Evolutionary conservation across 2,329 filamentous ascomycete genomes (phyloP).

Genomic region (Paraconiothyrium sp.): DNA sequence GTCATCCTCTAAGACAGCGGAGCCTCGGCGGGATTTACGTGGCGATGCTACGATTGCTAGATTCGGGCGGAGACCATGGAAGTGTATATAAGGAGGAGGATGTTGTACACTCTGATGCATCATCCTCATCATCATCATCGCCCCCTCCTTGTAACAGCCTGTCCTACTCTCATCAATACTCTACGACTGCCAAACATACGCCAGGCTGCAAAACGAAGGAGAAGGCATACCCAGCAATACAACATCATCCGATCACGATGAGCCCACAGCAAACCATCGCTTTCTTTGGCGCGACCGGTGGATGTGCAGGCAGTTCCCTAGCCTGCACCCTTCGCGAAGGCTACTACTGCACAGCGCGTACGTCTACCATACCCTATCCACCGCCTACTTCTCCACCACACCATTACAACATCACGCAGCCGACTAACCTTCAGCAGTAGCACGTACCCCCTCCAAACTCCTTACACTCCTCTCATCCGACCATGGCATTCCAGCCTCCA

Average conservation of each 20-base stretch:
- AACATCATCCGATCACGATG: conserved; percentile 19
- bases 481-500: conserved; percentile 50
- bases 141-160: too few relatives aligned
- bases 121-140: too few relatives aligned
- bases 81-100: too few relatives aligned
- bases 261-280: conserved; percentile 49
- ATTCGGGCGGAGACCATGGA: too few relatives aligned
- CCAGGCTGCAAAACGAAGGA: not conserved
- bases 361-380: not conserved
- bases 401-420: not conserved
- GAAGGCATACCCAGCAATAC: not conserved
- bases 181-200: too few relatives aligned
- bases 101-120: too few relatives aligned
- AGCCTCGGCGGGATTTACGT: too few relatives aligned
- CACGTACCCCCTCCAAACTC: conserved; percentile 61
- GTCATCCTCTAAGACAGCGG: not conserved
- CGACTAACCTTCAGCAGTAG: conserved; percentile 42
- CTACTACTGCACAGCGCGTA: conserved; percentile 55
- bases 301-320: conserved; percentile 56
- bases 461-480: conserved; percentile 49
- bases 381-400: not conserved
- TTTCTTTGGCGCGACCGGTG: conserved; percentile 64
- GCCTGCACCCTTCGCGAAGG: conserved; percentile 56
- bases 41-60: too few relatives aligned
- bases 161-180: too few relatives aligned